A percentile compares a stretch with the other conserved stretches of the same genome.
Evolutionary conservation across 2,329 filamentous ascomycete species (phyloP).

Genomic region (Gliomastix tumulicola): DNA sequence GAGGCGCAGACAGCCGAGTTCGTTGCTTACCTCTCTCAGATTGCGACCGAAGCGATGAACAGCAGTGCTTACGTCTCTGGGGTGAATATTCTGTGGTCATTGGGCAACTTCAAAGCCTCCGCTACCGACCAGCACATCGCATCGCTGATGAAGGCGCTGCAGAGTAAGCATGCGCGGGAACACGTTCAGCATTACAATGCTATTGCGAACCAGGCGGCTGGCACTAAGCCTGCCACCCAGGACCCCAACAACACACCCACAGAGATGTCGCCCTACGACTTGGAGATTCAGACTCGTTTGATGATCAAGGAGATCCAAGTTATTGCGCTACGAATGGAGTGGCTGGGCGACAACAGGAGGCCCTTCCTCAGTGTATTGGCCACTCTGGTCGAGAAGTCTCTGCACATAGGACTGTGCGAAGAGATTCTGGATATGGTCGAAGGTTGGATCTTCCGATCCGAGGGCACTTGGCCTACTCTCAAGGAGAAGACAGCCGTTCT

Average conservation of each 20-base stretch:
- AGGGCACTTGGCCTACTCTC: slow-evolving; percentile 90
- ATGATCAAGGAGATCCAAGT: slow-evolving; percentile 96
- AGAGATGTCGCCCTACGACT: slow-evolving; percentile 66
- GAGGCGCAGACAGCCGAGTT: slow-evolving; percentile 83
- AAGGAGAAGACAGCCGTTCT: slow-evolving; percentile 98
- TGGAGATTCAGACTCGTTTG: slow-evolving; percentile 81
- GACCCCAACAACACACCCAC: slow-evolving; percentile 43
- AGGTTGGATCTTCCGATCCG: slow-evolving; percentile 90
- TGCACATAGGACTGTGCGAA: slow-evolving; percentile 78
- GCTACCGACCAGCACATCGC: slow-evolving; percentile 86
- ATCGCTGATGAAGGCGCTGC: slow-evolving; percentile 87
- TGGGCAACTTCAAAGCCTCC: slow-evolving; percentile 76
- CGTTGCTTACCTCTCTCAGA: slow-evolving; percentile 73
- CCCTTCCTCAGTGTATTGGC: slow-evolving; percentile 94
- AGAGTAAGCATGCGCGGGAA: slow-evolving; percentile 85
- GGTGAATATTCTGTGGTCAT: slow-evolving; percentile 88
- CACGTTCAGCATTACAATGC: slow-evolving; percentile 74
- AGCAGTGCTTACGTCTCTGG: slow-evolving; percentile 77
- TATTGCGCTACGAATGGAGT: slow-evolving; percentile 85
- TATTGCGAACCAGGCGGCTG: slow-evolving; percentile 42
- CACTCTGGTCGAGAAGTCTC: slow-evolving; percentile 89
- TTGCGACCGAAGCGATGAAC: slow-evolving; percentile 81
- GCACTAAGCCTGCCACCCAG: slow-evolving; percentile 31
- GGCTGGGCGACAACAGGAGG: slow-evolving; percentile 80
- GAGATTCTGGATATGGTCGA: slow-evolving; percentile 94